Percentiles rank a stretch among this genome's conserved stretches.
These are phyloP conservation scores for Saccharomyces paradoxus DNA, from an alignment of 805 yeast species.

Conservation along the genomic window DNA sequence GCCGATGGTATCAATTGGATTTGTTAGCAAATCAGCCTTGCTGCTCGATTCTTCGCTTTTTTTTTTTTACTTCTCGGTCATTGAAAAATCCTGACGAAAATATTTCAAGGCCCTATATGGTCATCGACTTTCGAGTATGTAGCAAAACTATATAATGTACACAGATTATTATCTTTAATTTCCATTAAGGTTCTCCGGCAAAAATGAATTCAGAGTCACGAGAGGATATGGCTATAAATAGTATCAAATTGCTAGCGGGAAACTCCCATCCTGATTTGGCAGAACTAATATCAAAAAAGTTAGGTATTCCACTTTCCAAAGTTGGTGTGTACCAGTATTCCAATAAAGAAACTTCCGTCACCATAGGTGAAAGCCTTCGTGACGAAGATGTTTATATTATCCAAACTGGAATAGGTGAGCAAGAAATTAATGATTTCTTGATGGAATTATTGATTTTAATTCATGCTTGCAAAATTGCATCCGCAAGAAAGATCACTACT, in stretches of 20 bases:
- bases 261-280: constrained; percentile 84
- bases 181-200: background rate
- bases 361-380: constrained; percentile 79
- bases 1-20: background rate
- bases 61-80: background rate
- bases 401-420: constrained; percentile 78
- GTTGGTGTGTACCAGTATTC: constrained; percentile 80
- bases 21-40: background rate
- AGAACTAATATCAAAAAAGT: constrained; percentile 53
- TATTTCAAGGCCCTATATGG: background rate
- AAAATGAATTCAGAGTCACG: background rate
- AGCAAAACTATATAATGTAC: background rate
- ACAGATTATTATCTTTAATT: background rate
- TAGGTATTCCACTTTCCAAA: constrained; percentile 62
- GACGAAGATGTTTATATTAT: constrained; percentile 83
- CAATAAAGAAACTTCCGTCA: constrained; percentile 81
- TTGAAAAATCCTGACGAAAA: background rate
- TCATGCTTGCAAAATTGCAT: constrained; percentile 89
- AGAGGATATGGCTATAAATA: constrained; percentile 35
- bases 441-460: constrained; percentile 85
- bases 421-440: constrained; percentile 67
- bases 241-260: constrained; percentile 51
- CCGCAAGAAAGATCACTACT: constrained; percentile 89
- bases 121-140: background rate
- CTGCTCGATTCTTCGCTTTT: background rate